Percentiles rank a stretch among this genome's conserved stretches.
These are phyloP conservation scores for Samsoniella hepiali DNA, from an alignment of 2,329 filamentous ascomycete genomes.

Conservation along the genomic window DNA sequence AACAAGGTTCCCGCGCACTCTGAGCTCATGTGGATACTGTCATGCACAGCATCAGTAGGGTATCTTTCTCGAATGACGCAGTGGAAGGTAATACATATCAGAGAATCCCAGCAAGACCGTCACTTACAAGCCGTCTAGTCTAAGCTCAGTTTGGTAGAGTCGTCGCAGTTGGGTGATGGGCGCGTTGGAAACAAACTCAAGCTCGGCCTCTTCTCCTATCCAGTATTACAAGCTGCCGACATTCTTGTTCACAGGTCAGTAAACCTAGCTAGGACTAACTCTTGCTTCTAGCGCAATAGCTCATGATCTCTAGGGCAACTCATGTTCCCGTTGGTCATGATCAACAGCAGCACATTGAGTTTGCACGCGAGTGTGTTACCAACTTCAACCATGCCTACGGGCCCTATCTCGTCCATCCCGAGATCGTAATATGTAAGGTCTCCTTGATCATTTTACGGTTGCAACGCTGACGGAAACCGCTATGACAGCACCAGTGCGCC, in stretches of 20 bases:
- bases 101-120: not conserved
- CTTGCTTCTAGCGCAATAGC: not conserved
- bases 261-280: no score
- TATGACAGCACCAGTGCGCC: slow-evolving; percentile 65
- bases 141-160: slow-evolving; percentile 65
- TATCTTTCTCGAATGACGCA: slow-evolving; percentile 99
- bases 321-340: slow-evolving; percentile 97
- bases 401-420: slow-evolving; percentile 60
- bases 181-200: slow-evolving; percentile 63
- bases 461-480: not conserved
- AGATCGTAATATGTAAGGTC: slow-evolving; percentile 66
- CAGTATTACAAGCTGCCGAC: slow-evolving; percentile 91
- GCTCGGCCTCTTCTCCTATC: slow-evolving; percentile 91
- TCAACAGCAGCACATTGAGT: slow-evolving; percentile 90
- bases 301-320: slow-evolving; percentile 58
- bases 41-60: slow-evolving; percentile 85
- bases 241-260: slow-evolving; percentile 74
- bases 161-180: slow-evolving; percentile 56
- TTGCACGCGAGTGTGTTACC: slow-evolving; percentile 78
- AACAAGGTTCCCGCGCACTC: slow-evolving; percentile 69
- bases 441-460: not conserved
- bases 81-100: slow-evolving; percentile 71
- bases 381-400: slow-evolving; percentile 80
- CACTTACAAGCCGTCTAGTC: slow-evolving; percentile 46
- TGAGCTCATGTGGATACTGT: slow-evolving; percentile 96